Evolutionary conservation across 176 grass and related monocot genomes (phyloP).

Genomic region (Musa itinerans): DNA sequence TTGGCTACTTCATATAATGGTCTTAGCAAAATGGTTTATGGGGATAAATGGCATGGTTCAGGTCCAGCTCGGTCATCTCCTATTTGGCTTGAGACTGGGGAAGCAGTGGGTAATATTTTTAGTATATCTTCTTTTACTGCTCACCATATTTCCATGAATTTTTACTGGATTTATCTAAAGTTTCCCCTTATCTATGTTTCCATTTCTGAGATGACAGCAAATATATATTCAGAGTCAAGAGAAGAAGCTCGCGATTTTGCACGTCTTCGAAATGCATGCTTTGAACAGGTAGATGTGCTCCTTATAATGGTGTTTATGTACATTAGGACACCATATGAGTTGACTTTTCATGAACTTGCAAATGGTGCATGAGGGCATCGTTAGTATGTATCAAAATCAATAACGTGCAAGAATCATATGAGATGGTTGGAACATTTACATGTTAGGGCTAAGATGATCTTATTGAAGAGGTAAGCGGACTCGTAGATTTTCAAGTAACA

Average conservation of each 20-base stretch:
- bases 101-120: constrained; percentile 79
- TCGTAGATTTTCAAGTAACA: no score
- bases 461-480: no score
- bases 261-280: constrained; percentile 82
- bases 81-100: constrained; percentile 92
- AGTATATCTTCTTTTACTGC: constrained; percentile 12
- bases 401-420: no score
- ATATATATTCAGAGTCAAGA: constrained; percentile 82
- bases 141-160: neutral
- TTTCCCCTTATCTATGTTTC: constrained; percentile 9
- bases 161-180: constrained; percentile 15
- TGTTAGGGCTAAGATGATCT: no score
- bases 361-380: no score
- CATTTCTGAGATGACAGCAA: constrained; percentile 31
- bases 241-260: constrained; percentile 96
- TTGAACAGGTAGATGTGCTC: constrained; percentile 66
- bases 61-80: constrained; percentile 38
- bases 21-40: constrained; percentile 45
- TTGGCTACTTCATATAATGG: constrained; percentile 44
- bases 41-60: constrained; percentile 62
- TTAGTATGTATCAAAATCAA: no score
- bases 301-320: neutral
- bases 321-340: no score
- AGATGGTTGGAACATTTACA: no score
- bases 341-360: no score